Base-by-base conservation (phyloP, 2,329 filamentous ascomycete species). In the Colletotrichum cuscutae region DNA sequence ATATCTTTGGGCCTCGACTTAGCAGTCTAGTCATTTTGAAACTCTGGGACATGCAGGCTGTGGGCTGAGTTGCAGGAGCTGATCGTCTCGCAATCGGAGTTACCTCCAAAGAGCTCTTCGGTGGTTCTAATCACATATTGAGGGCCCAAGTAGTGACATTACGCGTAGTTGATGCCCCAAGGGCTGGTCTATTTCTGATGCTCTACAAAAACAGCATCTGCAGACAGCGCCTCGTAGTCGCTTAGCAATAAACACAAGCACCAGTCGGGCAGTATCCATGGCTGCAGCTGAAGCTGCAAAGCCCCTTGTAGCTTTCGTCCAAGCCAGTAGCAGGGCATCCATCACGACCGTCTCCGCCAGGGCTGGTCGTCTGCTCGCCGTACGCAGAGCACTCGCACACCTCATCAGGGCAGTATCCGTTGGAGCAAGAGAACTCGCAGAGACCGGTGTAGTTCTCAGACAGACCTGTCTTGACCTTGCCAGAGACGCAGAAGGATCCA, bases 221-320 rank as follows among this genome's bases (percentile, higher is more conserved):
- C 11, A 42, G n/a, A n/a, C 1, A 60, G 28, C 7, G 5, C 26
- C 24, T 7, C 30, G 9, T 6, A 22, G 28, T 19, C 5, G 32
- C 56, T 65, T 66, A 77, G 60, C 76, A 77, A 8, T 58, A 62
- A 35, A 68, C 65, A 65, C 80, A 82, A 19, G 80, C 80, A 81
- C 54, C 71, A 19, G 66, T n/a, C 0, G 85, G 85, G 63, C 84
- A 86, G 71, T 87, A 87, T 0, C 84, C 85, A 75, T 86, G 83
- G 71, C 81, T 83, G 58, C 85, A 87, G 13, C 83, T 79, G 73
- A 81, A 88, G 69, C 81, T 85, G 74, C 86, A 87, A 19, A 88
- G 80, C 0, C 84, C 85, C 52, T 81, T 73, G 72, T 87, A 88
- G 1, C 79, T 77, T 4, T 81, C 79, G 49, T 78, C 76, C 30